phyloP scores from a whole-genome alignment of 805 yeast species.

The Saccharomyces eubayanus region DNA sequence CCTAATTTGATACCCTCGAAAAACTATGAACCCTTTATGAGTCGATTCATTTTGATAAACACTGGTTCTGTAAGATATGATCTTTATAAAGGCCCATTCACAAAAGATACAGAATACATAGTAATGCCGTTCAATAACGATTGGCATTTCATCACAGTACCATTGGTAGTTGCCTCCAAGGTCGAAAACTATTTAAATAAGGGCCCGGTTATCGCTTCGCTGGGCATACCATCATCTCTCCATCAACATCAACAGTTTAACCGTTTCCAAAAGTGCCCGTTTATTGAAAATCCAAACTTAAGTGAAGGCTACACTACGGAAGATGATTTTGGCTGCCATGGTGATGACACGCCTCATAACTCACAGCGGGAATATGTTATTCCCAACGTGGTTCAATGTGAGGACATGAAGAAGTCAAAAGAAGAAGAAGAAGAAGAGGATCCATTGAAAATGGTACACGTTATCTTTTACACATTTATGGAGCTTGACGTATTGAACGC shows the following conservation, averaged over 20 bases:
- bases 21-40: conserved; percentile 23
- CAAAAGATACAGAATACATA: conserved; percentile 68
- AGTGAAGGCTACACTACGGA: conserved; percentile 69
- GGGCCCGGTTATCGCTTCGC: conserved; percentile 22
- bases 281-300: conserved; percentile 21
- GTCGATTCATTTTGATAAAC: conserved; percentile 59
- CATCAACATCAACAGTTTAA: neutral
- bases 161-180: conserved; percentile 46
- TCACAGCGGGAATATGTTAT: conserved; percentile 50
- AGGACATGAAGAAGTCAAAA: conserved; percentile 7
- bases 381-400: conserved; percentile 70
- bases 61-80: conserved; percentile 88
- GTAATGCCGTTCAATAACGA: conserved; percentile 78
- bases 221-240: neutral
- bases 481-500: conserved; percentile 43
- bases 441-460: conserved; percentile 39
- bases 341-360: conserved; percentile 74
- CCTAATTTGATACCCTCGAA: conserved; percentile 28
- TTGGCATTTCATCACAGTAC: conserved; percentile 64
- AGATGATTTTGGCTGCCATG: conserved; percentile 79
- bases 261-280: conserved; percentile 16
- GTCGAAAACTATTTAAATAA: conserved; percentile 52
- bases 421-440: conserved; percentile 19
- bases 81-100: conserved; percentile 74
- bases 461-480: conserved; percentile 75